Conservation (phyloP, 495 filamentous ascomycete genomes). For the Trichoderma erinaceum region DNA sequence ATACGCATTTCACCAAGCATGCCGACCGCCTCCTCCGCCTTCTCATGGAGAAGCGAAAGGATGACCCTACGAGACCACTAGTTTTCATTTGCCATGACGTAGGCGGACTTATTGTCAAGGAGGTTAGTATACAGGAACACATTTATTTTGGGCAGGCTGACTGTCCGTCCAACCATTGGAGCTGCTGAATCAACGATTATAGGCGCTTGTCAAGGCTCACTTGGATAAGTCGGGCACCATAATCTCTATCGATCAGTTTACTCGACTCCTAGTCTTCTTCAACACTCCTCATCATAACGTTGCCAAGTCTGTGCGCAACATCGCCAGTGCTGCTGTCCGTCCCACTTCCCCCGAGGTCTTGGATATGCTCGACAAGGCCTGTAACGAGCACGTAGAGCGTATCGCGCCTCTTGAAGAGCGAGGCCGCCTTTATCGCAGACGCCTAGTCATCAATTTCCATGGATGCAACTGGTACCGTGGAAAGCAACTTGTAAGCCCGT, state of each 20-base stretch:
- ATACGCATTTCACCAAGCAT: background rate
- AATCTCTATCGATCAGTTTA: background rate
- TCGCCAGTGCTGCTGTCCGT: background rate
- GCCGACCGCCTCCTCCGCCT: background rate
- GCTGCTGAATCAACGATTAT: background rate
- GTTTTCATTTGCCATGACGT: constrained; percentile 3
- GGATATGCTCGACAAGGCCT: constrained; percentile 1
- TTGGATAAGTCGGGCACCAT: constrained; percentile 1
- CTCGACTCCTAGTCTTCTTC: background rate
- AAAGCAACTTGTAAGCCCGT: background rate
- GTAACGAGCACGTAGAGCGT: background rate
- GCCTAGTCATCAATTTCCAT: constrained; percentile 2
- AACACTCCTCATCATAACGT: constrained; percentile 6
- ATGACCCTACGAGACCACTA: background rate
- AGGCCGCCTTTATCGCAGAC: background rate
- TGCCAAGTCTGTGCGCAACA: background rate
- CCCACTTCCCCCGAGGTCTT: background rate
- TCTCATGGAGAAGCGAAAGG: background rate
- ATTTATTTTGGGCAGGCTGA: background rate
- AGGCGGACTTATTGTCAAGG: constrained; percentile 8
- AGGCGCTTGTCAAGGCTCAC: constrained; percentile 1
- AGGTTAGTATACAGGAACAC: background rate
- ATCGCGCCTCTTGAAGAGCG: background rate
- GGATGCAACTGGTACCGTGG: background rate
- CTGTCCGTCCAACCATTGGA: background rate